These are phyloP conservation scores for Camelina neglecta DNA, from an alignment of 345 rosid genomes.

Conservation along the genomic window DNA sequence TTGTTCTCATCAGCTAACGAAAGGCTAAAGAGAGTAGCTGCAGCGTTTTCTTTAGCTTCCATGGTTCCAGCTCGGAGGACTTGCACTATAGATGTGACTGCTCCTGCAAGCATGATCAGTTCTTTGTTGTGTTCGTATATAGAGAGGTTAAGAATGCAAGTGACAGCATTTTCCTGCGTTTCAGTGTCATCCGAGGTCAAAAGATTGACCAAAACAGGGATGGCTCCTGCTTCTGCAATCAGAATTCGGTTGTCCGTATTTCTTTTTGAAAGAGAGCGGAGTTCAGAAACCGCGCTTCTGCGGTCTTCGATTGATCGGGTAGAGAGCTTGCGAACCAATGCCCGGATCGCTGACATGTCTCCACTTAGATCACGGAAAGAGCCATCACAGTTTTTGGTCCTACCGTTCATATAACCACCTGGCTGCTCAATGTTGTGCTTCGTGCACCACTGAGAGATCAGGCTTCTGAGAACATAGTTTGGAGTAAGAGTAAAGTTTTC, in stretches of 20 bases:
- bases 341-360: slow-evolving; percentile 70
- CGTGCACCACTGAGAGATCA: slow-evolving; percentile 83
- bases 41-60: slow-evolving; percentile 93
- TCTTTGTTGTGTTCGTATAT: slow-evolving; percentile 80
- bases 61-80: slow-evolving; percentile 82
- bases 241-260: slow-evolving; percentile 86
- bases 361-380: slow-evolving; percentile 67
- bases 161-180: slow-evolving; percentile 82
- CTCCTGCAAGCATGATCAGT: slow-evolving; percentile 84
- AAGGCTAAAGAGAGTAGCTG: slow-evolving; percentile 93
- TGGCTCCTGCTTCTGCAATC: slow-evolving; percentile 87
- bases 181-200: slow-evolving; percentile 60
- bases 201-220: slow-evolving; percentile 72
- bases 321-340: slow-evolving; percentile 72
- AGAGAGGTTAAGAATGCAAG: slow-evolving; percentile 90
- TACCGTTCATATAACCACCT: slow-evolving; percentile 59
- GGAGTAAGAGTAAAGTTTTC: slow-evolving; percentile 76
- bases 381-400: slow-evolving; percentile 62
- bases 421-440: slow-evolving; percentile 82
- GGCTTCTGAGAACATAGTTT: slow-evolving; percentile 83
- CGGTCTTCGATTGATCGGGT: slow-evolving; percentile 58
- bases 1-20: slow-evolving; percentile 91
- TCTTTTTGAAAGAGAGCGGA: slow-evolving; percentile 78
- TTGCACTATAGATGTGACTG: slow-evolving; percentile 82
- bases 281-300: slow-evolving; percentile 72